Percentiles rank a stretch among this genome's conserved stretches.
phyloP scores from a whole-genome alignment of 1,284 basidiomycete genomes.

The Moesziomyces antarcticus region DNA sequence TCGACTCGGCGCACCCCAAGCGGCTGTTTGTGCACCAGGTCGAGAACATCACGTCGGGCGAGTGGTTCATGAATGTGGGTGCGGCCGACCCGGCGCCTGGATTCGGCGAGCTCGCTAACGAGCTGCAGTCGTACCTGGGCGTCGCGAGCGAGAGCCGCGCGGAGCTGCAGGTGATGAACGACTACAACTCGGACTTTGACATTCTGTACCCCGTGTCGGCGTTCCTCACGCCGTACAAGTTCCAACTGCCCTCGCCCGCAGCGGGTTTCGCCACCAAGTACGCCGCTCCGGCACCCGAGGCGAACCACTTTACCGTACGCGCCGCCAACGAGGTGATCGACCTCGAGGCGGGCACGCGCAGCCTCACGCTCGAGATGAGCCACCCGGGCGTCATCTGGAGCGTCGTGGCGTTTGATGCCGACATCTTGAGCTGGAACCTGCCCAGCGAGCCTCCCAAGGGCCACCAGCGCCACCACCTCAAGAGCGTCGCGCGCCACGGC shows the following conservation, averaged over 20 bases:
- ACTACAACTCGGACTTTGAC: slow-evolving; percentile 65
- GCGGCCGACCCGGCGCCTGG: slow-evolving; percentile 85
- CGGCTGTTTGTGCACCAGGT: slow-evolving; percentile 84
- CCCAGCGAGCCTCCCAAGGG: slow-evolving; percentile 70
- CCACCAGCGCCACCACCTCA: slow-evolving; percentile 87
- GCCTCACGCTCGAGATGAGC: slow-evolving; percentile 77
- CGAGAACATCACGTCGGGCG: slow-evolving; percentile 79
- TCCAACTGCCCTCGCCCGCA: slow-evolving; percentile 73
- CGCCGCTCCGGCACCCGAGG: slow-evolving; percentile 32
- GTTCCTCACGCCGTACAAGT: slow-evolving; percentile 82
- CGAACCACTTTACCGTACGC: slow-evolving; percentile 72
- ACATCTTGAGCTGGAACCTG: slow-evolving; percentile 83
- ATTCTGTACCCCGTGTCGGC: slow-evolving; percentile 77
- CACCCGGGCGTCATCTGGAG: slow-evolving; percentile 90
- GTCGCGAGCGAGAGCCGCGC: slow-evolving; percentile 64
- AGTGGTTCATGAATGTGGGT: slow-evolving; percentile 83
- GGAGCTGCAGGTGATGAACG: slow-evolving; percentile 62
- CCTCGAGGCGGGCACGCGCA: slow-evolving; percentile 75
- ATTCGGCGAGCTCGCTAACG: slow-evolving; percentile 74
- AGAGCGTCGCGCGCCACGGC: slow-evolving; percentile 85
- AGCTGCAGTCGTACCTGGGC: slow-evolving; percentile 76
- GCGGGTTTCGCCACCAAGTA: slow-evolving; percentile 27
- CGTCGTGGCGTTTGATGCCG: slow-evolving; percentile 91
- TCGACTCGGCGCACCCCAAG: slow-evolving; percentile 88
- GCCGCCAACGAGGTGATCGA: slow-evolving; percentile 76